Conservation (phyloP, 129 eudicot species). For the Rutidosis leptorrhynchoides region DNA sequence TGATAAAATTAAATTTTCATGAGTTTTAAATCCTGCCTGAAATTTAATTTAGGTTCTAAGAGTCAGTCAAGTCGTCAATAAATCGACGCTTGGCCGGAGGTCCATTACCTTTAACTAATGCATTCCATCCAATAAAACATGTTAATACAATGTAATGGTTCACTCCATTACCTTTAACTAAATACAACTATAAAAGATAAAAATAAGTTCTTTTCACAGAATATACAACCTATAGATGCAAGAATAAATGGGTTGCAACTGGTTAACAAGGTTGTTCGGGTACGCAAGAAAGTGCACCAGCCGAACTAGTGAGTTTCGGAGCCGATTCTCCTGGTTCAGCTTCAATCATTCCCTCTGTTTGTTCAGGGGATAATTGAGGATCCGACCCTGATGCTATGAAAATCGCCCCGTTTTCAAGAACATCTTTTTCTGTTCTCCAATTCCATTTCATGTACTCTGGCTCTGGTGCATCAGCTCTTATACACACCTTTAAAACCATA, state of each 20-base stretch:
- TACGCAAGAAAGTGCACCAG: constrained; percentile 53
- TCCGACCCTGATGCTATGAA: constrained; percentile 48
- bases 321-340: constrained; percentile 47
- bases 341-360: constrained; percentile 26
- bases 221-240: not conserved
- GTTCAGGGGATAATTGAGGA: constrained; percentile 11
- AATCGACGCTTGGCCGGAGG: too few relatives aligned
- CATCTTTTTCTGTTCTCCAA: constrained; percentile 63
- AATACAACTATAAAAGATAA: not conserved
- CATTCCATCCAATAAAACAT: constrained; percentile 18
- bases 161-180: constrained; percentile 16
- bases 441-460: constrained; percentile 55
- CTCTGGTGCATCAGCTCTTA: constrained; percentile 44
- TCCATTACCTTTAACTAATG: too few relatives aligned
- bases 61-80: too few relatives aligned
- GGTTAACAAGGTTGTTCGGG: constrained; percentile 39
- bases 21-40: too few relatives aligned
- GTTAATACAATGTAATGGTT: constrained; percentile 11
- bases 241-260: not conserved
- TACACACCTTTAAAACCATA: constrained; percentile 47
- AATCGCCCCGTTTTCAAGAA: constrained; percentile 55
- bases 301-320: constrained; percentile 35
- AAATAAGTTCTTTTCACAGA: not conserved
- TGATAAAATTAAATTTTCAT: too few relatives aligned
- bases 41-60: too few relatives aligned